Evolutionary conservation across 495 filamentous ascomycete genomes (phyloP), one percentile per base, ranked within the genome.

Genomic region (Xylaria venustula): DNA sequence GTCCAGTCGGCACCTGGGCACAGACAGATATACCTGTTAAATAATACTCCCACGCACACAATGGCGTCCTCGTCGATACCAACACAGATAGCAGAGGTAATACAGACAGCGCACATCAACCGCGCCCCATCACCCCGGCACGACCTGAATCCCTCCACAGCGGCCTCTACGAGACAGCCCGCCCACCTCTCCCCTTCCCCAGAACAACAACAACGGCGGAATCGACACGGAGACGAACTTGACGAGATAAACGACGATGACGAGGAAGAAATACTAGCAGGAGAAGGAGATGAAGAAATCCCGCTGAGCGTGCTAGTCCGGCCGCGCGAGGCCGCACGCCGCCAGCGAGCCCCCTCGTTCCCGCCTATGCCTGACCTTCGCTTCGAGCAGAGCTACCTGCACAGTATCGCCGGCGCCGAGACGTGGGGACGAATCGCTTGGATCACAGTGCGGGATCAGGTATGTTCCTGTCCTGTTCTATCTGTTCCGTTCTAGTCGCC

Each of bases 381-480:
- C 51, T 98, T 98, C 73, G 94, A 98, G 79, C 94, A 98, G 82
- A 96, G 92, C 76, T 98, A 98, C 70, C 80, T 98, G 41, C 87
- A 87, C 48, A 93, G 91, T 71, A 85, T 98, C 55, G 83, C 85
- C 64, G 79, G 83, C 50, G 90, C 90, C 20, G 83, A 94, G 58
- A 87, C 84, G 25, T 90, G 84, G 86, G 85, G 87, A 74, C 84
- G 83, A 62, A 83, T 98, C 36, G 82, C 81, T 23, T 90, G 85
- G 83, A 93, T 98, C 62, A 98, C 94, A 19, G 70, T 88, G 48
- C 75, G 91, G 67, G 94, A 98, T 74, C 93, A 98, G 84, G 89
- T 95, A 66, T 50, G 66, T 67, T 37, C 26, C 11, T 15, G 15
- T 8, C 7, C 14, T 5, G 5, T 5, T 5, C 30, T 11, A 34